These are phyloP conservation scores for Ustilago sp. DNA, from an alignment of 1,284 basidiomycete species.

Conservation along the genomic window DNA sequence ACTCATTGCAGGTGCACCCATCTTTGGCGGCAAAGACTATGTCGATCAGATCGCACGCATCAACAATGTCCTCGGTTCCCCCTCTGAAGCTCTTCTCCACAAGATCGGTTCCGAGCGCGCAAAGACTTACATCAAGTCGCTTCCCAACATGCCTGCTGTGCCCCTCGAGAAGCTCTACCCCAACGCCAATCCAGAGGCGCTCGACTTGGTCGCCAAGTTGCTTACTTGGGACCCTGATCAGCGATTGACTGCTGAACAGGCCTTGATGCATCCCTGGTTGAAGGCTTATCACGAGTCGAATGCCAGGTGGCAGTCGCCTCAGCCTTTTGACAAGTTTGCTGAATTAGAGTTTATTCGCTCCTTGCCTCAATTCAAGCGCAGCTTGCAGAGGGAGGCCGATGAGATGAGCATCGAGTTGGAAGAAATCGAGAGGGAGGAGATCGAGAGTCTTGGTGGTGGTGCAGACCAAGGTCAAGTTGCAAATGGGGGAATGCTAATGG, in stretches of 20 bases:
- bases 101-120: conserved; percentile 65
- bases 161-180: conserved; percentile 59
- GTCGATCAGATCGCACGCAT: conserved; percentile 68
- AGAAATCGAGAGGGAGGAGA: conserved; percentile 52
- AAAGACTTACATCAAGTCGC: conserved; percentile 61
- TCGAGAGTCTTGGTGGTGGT: conserved; percentile 30
- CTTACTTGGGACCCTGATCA: conserved; percentile 66
- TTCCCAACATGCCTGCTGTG: conserved; percentile 54
- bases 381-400: conserved; percentile 62
- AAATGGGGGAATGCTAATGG: conserved; percentile 13
- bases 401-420: conserved; percentile 59
- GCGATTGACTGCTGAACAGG: conserved; percentile 63
- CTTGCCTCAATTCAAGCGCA: conserved; percentile 59
- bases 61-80: conserved; percentile 65
- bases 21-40: conserved; percentile 69
- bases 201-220: conserved; percentile 63
- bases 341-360: conserved; percentile 66
- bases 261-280: conserved; percentile 66
- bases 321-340: conserved; percentile 60
- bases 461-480: background rate
- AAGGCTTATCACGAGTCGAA: conserved; percentile 63
- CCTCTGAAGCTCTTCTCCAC: conserved; percentile 53
- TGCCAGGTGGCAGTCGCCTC: conserved; percentile 55
- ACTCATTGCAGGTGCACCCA: conserved; percentile 62
- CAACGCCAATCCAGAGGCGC: conserved; percentile 53